Base-by-base conservation (phyloP, 1,284 basidiomycete genomes). In the Microbotryomycetes sp. region DNA sequence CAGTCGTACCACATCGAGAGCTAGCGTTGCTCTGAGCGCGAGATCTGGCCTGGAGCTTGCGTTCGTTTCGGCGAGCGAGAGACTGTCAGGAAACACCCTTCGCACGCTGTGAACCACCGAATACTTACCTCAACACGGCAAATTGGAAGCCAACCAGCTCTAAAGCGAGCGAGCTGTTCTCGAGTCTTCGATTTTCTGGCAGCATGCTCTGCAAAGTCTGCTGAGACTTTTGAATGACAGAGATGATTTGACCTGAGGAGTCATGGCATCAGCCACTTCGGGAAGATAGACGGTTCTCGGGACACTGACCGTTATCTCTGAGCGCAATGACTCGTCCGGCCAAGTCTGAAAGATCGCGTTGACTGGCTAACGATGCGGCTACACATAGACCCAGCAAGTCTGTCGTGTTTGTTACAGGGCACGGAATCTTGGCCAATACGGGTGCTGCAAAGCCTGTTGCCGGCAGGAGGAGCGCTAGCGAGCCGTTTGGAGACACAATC, bases 61-160 rank as follows among this genome's bases (percentile, higher is more conserved):
- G 14, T 16, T 3, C 4, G 30, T 4, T 25, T 57, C 31, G 36
- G 31, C 30, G 19, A 16, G 12, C 5, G 23, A 5, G 36, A 7
- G 23, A 16, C 26, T 4, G 26, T 30, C 14, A 4, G 46, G 36
- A 5, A 23, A 30, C 15, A 4, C 15, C 28, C 16, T 23, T 12
- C n/a, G n/a, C n/a, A n/a, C n/a, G n/a, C n/a, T n/a, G n/a, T n/a
- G n/a, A n/a, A n/a, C n/a, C n/a, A n/a, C n/a, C n/a, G n/a, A n/a
- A 25, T 29, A 29, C 63, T 25, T 12, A 59, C 63, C 50, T 31
- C 14, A 57, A 65, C n/a, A 52, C 22, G 6, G 49, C 46, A 3
- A 50, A 3, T 2, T 47, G 31, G 4, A 57, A 28, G 9, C 60
- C 64, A 15, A 65, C 53, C n/a, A 63, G 31, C 45, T 65, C 64